A percentile compares a stretch with the other conserved stretches of the same genome.
These are phyloP conservation scores for Dactylellina drechsleri DNA, from an alignment of 2,329 filamentous ascomycete genomes.

Conservation along the genomic window DNA sequence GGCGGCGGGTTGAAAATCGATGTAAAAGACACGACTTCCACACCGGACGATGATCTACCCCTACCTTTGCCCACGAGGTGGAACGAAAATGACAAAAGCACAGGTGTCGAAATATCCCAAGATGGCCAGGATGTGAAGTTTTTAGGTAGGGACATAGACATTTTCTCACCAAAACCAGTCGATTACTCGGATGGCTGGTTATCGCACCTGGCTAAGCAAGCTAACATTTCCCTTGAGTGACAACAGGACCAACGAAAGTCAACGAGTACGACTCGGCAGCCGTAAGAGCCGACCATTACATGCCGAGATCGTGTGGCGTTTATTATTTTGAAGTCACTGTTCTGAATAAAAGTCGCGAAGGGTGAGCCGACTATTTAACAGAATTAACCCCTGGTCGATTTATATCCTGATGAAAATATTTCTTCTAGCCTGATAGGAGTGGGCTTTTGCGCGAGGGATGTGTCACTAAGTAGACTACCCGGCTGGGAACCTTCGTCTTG, in stretches of 20 bases:
- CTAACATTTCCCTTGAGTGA: slow-evolving; percentile 62
- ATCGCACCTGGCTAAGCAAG: background rate
- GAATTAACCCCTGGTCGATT: slow-evolving; percentile 8
- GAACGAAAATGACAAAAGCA: slow-evolving; percentile 80
- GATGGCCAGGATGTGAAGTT: slow-evolving; percentile 79
- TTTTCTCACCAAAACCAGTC: background rate
- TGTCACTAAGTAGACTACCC: slow-evolving; percentile 68
- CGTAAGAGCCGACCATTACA: slow-evolving; percentile 83
- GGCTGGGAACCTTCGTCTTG: slow-evolving; percentile 76
- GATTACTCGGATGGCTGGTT: background rate
- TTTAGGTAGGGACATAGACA: slow-evolving; percentile 57
- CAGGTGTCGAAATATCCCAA: slow-evolving; percentile 76
- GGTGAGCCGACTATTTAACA: slow-evolving; percentile 64
- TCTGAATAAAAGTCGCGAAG: slow-evolving; percentile 73
- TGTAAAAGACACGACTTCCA: slow-evolving; percentile 78
- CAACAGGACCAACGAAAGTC: slow-evolving; percentile 67
- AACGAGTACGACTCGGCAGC: slow-evolving; percentile 80
- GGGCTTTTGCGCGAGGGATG: slow-evolving; percentile 70
- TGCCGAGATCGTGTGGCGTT: slow-evolving; percentile 88
- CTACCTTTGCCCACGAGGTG: slow-evolving; percentile 81
- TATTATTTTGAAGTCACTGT: slow-evolving; percentile 89
- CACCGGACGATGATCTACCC: slow-evolving; percentile 70
- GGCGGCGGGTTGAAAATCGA: slow-evolving; percentile 85
- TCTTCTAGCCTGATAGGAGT: slow-evolving; percentile 70
- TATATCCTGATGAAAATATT: slow-evolving; percentile 58